Conservation (phyloP, 495 filamentous ascomycete species). For the Xylaria nigripes region DNA sequence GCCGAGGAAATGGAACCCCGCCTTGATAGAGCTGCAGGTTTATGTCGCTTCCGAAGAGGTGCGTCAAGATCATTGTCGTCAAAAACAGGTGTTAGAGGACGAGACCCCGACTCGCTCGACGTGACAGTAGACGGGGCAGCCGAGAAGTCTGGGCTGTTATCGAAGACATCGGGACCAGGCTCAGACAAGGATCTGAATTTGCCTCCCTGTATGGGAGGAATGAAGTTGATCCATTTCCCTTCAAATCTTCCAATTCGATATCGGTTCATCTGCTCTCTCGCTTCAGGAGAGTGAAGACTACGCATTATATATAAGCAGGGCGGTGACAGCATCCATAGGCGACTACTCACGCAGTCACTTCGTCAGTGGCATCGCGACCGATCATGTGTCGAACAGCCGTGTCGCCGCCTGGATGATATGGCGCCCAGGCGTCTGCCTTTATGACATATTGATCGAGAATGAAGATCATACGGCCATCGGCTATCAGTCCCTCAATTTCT, state of each 20-base stretch:
- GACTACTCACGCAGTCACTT: constrained; percentile 74
- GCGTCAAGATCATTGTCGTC: constrained; percentile 49
- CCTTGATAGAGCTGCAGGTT: constrained; percentile 12
- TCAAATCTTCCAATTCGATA: constrained; percentile 82
- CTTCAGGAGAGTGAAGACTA: constrained; percentile 78
- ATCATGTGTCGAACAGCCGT: constrained; percentile 94
- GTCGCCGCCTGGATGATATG: constrained; percentile 86
- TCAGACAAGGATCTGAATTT: constrained; percentile 57
- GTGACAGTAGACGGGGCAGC: constrained; percentile 23
- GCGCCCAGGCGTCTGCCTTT: constrained; percentile 79
- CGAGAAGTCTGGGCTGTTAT: constrained; percentile 32
- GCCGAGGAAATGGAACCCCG: constrained; percentile 34
- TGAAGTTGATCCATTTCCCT: constrained; percentile 79
- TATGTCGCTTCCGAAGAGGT: constrained; percentile 15
- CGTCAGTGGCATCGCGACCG: constrained; percentile 91
- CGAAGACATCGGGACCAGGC: constrained; percentile 24
- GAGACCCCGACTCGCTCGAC: constrained; percentile 38
- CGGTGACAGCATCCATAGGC: not conserved
- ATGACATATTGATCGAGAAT: constrained; percentile 75
- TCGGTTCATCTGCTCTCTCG: constrained; percentile 64
- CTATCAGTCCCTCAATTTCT: constrained; percentile 80
- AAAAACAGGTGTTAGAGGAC: constrained; percentile 58
- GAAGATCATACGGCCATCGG: constrained; percentile 72
- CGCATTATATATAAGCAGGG: not conserved
- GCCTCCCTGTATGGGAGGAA: constrained; percentile 89